Base-by-base conservation (phyloP, 495 filamentous ascomycete genomes). In the Mytilinidion resinicola region DNA sequence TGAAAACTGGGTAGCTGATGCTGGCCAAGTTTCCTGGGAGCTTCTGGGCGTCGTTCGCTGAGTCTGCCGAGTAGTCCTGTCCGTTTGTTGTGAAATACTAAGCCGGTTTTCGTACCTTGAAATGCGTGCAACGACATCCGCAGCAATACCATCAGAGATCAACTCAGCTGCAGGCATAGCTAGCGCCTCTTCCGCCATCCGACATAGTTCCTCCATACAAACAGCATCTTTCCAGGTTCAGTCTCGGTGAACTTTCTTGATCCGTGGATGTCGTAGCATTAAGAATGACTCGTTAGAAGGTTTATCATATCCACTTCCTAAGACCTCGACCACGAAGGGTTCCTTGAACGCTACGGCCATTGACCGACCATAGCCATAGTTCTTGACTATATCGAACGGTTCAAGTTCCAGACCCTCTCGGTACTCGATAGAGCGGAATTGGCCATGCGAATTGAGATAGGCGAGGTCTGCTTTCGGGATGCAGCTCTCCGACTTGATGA, bases 241-340 rank as follows among this genome's bases (percentile, higher is more conserved):
- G 53, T 88, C 83, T 49, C 68, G 74, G 53, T 85, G 82, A 6
- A 88, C 69, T 62, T 86, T 87, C 49, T 76, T 63, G 12, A 85
- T 75, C 4, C 85, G 78, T 0, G 85, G 82, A 62, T 85, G 86
- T 3, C 85, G 80, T 59, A 87, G 81, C 15, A 79, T 77, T 65
- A 73, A 86, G 59, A 80, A 84, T 14, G 73, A 70, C 10, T 73
- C 75, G 43, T 81, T 77, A 15, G 80, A 73, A 6, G 79, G 77
- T 57, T 83, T 85, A 48, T 85, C 83, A 60, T 84, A 88, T 0
- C 84, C 82, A 35, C 77, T 76, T 3, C 85, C 85, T 20, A 82
- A 69, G 51, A 88, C 72, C 57, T 88, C 85, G 25, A 85, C 79
- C 14, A 88, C 73, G 59, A 87, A 83, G 0, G 85, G 85, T 9